Percentiles rank a stretch among this genome's conserved stretches.
Conservation (phyloP, 257 asterid species). For the Gentiana dahurica region DNA sequence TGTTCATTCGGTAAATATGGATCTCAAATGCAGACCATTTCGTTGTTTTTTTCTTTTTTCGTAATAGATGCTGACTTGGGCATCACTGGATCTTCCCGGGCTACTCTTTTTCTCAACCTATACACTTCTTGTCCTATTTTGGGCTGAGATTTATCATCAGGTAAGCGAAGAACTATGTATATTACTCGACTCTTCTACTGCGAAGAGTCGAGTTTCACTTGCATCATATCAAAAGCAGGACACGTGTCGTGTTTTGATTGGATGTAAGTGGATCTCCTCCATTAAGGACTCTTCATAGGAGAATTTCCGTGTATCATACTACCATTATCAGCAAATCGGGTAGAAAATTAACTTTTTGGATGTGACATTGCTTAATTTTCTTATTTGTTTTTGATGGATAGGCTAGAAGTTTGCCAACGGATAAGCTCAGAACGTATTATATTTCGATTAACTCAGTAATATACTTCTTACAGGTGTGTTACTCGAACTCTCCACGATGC, state of each 20-base stretch:
- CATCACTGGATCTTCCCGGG: conserved; percentile 82
- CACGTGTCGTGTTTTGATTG: too few relatives aligned
- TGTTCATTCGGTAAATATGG: too few relatives aligned
- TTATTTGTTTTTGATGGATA: conserved; percentile 29
- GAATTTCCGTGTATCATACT: background rate
- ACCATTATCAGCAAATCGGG: background rate
- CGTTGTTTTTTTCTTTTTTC: background rate
- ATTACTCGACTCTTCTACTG: background rate
- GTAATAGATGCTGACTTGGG: conserved; percentile 52
- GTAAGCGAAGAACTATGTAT: conserved; percentile 27
- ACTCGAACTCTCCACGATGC: background rate
- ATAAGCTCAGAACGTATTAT: conserved; percentile 66
- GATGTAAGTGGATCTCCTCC: too few relatives aligned
- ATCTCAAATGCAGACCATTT: too few relatives aligned
- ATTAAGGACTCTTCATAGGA: too few relatives aligned
- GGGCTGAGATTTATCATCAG: conserved; percentile 98
- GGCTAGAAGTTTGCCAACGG: conserved; percentile 94
- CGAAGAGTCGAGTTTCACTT: too few relatives aligned
- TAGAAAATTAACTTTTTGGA: background rate
- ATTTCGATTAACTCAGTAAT: conserved; percentile 53
- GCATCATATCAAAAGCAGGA: too few relatives aligned
- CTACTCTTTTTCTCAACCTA: conserved; percentile 84
- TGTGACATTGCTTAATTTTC: background rate
- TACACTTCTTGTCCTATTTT: conserved; percentile 81
- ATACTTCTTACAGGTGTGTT: conserved; percentile 72